Base-by-base conservation (phyloP, 2,329 filamentous ascomycete species). In the Purpureocillium lavendulum region DNA sequence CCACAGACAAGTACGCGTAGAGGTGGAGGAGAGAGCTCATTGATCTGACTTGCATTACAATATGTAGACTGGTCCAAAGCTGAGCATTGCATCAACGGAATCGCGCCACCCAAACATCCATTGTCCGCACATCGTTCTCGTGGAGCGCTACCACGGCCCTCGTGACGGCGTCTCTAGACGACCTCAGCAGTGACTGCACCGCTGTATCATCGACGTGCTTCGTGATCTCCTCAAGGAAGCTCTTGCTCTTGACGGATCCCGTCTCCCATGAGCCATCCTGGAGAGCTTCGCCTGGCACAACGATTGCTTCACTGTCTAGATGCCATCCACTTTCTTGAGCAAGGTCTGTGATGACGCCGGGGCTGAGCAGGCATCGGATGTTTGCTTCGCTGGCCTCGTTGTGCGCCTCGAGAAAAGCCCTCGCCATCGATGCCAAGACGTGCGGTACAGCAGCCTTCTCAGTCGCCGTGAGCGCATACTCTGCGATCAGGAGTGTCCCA, bases 211-310 rank as follows among this genome's bases (percentile, higher is more conserved):
- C 33, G 1, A 60, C 46, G 11, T 45, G 40, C 13, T 54, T 43
- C 6, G 61, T 54, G 5, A 67, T 47, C 18, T 61, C 55, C 4
- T 52, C 47, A 18, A 59, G 26, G 38, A 66, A 65, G 9, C 44
- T 41, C 15, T 48, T 36, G 18, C 45, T 48, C 33, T 62, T 49
- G 4, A 61, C 49, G 13, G 56, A 50, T 8, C 45, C 52, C 2
- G 64, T 57, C 49, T 75, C 67, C 71, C 72, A 72, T 40, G 49
- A 43, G 28, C 64, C 71, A 51, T 75, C 71, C 18, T 56, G 39
- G 45, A 76, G 41, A 3, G 54, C 65, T 9, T 57, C 49, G 4
- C 45, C 53, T n/a, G 59, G 52, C 10, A 62, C 51, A 16, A 72
- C 49, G n/a, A 48, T 44, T 2, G 34, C 49, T 41, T 71, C 62